These are phyloP conservation scores for Tolypocladium ovalisporum DNA, from an alignment of 2,329 filamentous ascomycete species.

Conservation along the genomic window DNA sequence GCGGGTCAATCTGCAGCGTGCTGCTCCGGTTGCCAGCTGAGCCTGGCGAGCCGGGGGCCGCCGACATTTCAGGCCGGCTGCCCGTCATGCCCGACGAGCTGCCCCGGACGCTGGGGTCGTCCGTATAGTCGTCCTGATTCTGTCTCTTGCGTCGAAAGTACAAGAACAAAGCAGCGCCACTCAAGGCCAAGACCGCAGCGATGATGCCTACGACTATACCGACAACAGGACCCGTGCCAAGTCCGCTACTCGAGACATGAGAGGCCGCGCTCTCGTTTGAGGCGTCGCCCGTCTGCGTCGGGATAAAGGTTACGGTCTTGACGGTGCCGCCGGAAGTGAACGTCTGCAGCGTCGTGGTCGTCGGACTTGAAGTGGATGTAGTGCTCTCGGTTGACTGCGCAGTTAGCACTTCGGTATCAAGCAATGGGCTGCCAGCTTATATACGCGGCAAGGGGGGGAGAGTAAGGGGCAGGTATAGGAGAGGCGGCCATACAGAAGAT, in stretches of 20 bases:
- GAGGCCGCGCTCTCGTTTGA: conserved; percentile 7
- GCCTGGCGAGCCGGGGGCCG: conserved; percentile 18
- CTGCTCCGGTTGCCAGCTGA: conserved; percentile 39
- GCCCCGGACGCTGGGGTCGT: conserved; percentile 35
- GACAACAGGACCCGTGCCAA: conserved; percentile 37
- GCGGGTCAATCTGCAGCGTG: conserved; percentile 47
- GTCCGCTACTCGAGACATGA: conserved; percentile 11
- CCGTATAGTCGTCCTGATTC: conserved; percentile 29
- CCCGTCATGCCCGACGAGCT: conserved; percentile 38
- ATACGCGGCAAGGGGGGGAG: neutral
- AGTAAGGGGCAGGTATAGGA: neutral
- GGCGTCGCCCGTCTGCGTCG: conserved; percentile 20
- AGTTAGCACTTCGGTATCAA: neutral
- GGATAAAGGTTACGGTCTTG: conserved; percentile 43
- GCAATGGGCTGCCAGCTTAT: neutral
- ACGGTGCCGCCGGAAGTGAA: conserved; percentile 43
- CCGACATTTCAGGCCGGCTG: conserved; percentile 31
- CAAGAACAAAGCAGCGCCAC: conserved; percentile 27
- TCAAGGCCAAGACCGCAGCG: conserved; percentile 27
- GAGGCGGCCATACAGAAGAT: conserved; percentile 26
- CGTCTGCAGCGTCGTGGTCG: conserved; percentile 31
- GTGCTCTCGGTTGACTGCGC: conserved; percentile 1
- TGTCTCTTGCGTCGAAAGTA: conserved; percentile 34
- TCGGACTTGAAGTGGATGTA: neutral
- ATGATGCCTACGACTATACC: conserved; percentile 43